Percentiles rank a stretch among this genome's conserved stretches.
phyloP scores from a whole-genome alignment of 2,329 filamentous ascomycete genomes.

The Lecanosticta acicola region DNA sequence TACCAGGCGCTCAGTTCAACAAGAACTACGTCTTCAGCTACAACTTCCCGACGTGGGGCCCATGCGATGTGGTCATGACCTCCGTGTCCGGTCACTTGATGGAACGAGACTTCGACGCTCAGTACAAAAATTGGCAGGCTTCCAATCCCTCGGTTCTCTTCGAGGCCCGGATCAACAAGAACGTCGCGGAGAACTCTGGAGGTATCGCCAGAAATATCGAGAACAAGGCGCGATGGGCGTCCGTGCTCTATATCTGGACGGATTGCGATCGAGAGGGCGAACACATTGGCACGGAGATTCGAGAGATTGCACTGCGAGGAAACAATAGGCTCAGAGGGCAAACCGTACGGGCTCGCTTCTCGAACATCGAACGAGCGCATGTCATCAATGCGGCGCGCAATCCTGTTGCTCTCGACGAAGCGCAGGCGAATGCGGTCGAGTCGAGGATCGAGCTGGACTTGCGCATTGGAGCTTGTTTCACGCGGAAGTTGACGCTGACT shows the following conservation, averaged over 20 bases:
- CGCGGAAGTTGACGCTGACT: slow-evolving; percentile 74
- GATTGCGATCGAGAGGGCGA: slow-evolving; percentile 98
- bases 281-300: slow-evolving; percentile 89
- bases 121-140: slow-evolving; percentile 73
- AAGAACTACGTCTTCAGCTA: slow-evolving; percentile 95
- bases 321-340: slow-evolving; percentile 62
- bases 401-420: slow-evolving; percentile 73
- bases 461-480: slow-evolving; percentile 87
- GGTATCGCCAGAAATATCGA: slow-evolving; percentile 80
- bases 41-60: slow-evolving; percentile 76
- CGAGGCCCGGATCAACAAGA: slow-evolving; percentile 66
- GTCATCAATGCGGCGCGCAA: slow-evolving; percentile 75
- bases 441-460: slow-evolving; percentile 89
- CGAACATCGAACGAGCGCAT: slow-evolving; percentile 93
- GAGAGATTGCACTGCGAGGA: slow-evolving; percentile 67
- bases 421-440: slow-evolving; percentile 78
- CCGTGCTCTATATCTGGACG: slow-evolving; percentile 89
- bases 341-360: slow-evolving; percentile 83
- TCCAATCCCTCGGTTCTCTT: slow-evolving; percentile 78
- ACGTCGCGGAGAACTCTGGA: slow-evolving; percentile 67
- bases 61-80: slow-evolving; percentile 85
- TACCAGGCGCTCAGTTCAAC: slow-evolving; percentile 65
- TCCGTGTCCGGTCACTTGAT: slow-evolving; percentile 86
- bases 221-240: slow-evolving; percentile 65
- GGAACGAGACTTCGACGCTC: slow-evolving; percentile 65